Percentiles rank a stretch among this genome's conserved stretches.
Evolutionary conservation across 2,329 filamentous ascomycete species (phyloP).

Genomic region (Fusarium sp.): DNA sequence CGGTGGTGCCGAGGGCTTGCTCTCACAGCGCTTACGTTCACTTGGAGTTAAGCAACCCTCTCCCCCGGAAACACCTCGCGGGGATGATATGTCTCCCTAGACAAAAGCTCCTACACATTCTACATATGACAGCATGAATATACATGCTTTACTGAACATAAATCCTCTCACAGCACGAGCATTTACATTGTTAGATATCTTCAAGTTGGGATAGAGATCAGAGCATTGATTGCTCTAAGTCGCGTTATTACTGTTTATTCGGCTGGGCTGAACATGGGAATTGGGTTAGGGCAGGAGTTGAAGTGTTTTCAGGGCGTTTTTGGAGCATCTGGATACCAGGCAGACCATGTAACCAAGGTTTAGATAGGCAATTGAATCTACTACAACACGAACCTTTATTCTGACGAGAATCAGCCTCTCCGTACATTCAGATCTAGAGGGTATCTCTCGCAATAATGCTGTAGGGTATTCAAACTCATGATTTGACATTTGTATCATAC

Average conservation of each 20-base stretch:
- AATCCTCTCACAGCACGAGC: not conserved
- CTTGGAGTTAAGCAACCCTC: constrained; percentile 61
- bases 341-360: not conserved
- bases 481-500: constrained; percentile 21
- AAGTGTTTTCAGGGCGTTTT: constrained; percentile 20
- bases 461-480: not conserved
- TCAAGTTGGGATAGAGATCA: constrained; percentile 10
- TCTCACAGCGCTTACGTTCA: constrained; percentile 75
- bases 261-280: not conserved
- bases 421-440: not conserved
- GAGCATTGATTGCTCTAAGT: constrained; percentile 4
- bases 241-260: constrained; percentile 12
- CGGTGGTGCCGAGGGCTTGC: constrained; percentile 68
- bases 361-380: constrained; percentile 23
- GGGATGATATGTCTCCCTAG: constrained; percentile 9
- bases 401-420: too few species aligned
- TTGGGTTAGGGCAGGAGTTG: not conserved
- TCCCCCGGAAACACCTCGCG: constrained; percentile 1
- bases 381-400: not conserved
- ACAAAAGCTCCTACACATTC: not conserved
- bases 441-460: not conserved
- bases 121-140: not conserved
- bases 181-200: not conserved
- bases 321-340: constrained; percentile 35
- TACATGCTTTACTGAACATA: constrained; percentile 18